Evolutionary conservation across 495 filamentous ascomycete genomes (phyloP).

Genomic region (Daldinia grandis): DNA sequence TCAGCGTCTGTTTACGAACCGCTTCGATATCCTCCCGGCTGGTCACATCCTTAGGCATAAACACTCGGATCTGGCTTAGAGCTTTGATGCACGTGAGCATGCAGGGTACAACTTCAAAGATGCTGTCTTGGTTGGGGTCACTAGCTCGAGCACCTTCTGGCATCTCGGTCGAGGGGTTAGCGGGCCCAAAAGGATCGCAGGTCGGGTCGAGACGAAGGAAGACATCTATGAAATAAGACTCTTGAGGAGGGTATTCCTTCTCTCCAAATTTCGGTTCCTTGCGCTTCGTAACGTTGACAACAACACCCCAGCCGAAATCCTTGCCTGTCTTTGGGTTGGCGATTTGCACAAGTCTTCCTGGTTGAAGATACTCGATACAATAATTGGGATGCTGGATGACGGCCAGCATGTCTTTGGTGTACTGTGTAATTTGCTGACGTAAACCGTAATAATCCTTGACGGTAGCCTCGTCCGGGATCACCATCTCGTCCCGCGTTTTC

Average conservation of each 20-base stretch:
- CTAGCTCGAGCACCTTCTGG: slow-evolving; percentile 59
- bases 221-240: slow-evolving; percentile 83
- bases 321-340: slow-evolving; percentile 69
- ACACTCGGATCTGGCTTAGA: slow-evolving; percentile 79
- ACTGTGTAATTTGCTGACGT: slow-evolving; percentile 80
- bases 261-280: slow-evolving; percentile 64
- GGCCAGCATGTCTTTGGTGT: slow-evolving; percentile 82
- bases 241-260: slow-evolving; percentile 72
- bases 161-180: slow-evolving; percentile 45
- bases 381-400: slow-evolving; percentile 92
- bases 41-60: slow-evolving; percentile 77
- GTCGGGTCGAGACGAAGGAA: slow-evolving; percentile 67
- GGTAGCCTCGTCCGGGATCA: slow-evolving; percentile 82
- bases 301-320: slow-evolving; percentile 93
- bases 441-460: slow-evolving; percentile 93
- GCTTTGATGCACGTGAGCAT: slow-evolving; percentile 82
- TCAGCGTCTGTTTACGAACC: slow-evolving; percentile 64
- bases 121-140: slow-evolving; percentile 39
- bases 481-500: slow-evolving; percentile 71
- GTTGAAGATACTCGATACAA: slow-evolving; percentile 78
- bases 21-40: slow-evolving; percentile 67
- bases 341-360: slow-evolving; percentile 84
- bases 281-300: slow-evolving; percentile 74
- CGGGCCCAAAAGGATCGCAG: slow-evolving; percentile 42
- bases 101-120: slow-evolving; percentile 85